Conservation (phyloP, 169 alveolate species). For the Perkinsus marinus region DNA sequence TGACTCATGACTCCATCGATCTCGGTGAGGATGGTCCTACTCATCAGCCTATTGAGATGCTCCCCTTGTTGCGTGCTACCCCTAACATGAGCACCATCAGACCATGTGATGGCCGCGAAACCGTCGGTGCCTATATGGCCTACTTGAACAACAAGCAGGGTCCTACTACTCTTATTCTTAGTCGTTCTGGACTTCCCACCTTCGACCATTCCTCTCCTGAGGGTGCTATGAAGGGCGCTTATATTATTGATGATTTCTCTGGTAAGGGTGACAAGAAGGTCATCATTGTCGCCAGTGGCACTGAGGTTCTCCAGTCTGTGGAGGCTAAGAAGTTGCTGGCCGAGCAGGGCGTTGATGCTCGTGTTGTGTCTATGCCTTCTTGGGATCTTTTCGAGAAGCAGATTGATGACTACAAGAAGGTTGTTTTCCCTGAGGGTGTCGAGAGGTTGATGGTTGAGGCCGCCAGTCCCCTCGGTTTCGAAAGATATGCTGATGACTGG, state of each 20-base stretch:
- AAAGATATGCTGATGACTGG: conserved; percentile 23
- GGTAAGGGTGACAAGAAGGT: conserved; percentile 23
- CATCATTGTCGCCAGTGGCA: conserved; percentile 38
- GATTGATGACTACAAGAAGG: conserved; percentile 26
- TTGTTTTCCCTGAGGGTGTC: conserved; percentile 20
- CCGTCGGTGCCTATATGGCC: conserved; percentile 33
- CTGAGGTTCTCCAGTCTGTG: conserved; percentile 43
- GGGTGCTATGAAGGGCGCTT: conserved; percentile 46
- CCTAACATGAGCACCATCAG: conserved; percentile 41
- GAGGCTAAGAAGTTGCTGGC: conserved; percentile 33
- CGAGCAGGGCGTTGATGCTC: conserved; percentile 31
- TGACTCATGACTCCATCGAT: conserved; percentile 59
- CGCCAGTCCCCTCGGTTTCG: conserved; percentile 29
- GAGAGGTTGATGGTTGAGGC: conserved; percentile 19
- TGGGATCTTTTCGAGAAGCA: conserved; percentile 51
- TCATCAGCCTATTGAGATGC: conserved; percentile 60
- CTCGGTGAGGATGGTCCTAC: conserved; percentile 66
- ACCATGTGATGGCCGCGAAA: conserved; percentile 55
- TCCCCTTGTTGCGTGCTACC: conserved; percentile 32
- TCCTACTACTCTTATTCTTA: conserved; percentile 20
- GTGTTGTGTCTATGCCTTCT: conserved; percentile 55
- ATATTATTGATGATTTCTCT: conserved; percentile 35
- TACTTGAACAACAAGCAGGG: conserved; percentile 17
- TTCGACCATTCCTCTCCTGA: conserved; percentile 33
- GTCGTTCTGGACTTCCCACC: conserved; percentile 36